Evolutionary conservation across 768 basidiomycete species (phyloP), one percentile per base, ranked within the genome.

Genomic region (Strobilomyces echinocephalus): DNA sequence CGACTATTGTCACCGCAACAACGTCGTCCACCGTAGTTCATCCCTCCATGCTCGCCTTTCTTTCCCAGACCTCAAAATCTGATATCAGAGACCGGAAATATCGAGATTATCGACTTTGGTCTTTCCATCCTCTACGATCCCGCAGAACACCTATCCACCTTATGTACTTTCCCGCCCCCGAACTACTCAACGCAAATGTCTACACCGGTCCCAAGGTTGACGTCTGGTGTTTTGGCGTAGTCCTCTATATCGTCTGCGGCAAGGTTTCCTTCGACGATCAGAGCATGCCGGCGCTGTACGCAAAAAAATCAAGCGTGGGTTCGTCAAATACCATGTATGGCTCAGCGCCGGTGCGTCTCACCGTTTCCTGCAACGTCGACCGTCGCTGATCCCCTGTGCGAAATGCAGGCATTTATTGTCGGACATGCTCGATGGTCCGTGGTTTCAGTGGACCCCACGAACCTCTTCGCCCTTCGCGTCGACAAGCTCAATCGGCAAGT

Each of bases 101-200:
- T 98, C 79, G 98, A 98, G 79, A 97, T 98, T 57, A 99, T 98
- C 69, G 95, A 99, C 72, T 99, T 98, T 72, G 97, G 95, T 45
- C 79, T 99, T 8, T 97, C 95, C 3, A 99, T 98, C 73, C 79
- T 98, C 12, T 98, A 86, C 69, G 84, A 95, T 62, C 95, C 97
- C 2, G 64, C 73, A 9, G 63, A 72, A 46, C 91, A 94, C 66
- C 82, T 99, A 2, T 82, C 89, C 21, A 99, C 97, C 0, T 99
- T 99, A 68, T 99, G 26, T 99, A 99, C 72, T 34, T 34, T 34
- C 2, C 33, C 8, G 33, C 33, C 8, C 12, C 33, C 9, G 33
- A 34, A 34, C 33, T 34, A 34, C 12, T 34, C 11, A 11, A 14
- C 11, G 34, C 34, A 34, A 34, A 34, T 9, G 10, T 34, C 14